Conservation (phyloP, 2,329 filamentous ascomycete genomes). For the Alternaria novae-zelandiae region DNA sequence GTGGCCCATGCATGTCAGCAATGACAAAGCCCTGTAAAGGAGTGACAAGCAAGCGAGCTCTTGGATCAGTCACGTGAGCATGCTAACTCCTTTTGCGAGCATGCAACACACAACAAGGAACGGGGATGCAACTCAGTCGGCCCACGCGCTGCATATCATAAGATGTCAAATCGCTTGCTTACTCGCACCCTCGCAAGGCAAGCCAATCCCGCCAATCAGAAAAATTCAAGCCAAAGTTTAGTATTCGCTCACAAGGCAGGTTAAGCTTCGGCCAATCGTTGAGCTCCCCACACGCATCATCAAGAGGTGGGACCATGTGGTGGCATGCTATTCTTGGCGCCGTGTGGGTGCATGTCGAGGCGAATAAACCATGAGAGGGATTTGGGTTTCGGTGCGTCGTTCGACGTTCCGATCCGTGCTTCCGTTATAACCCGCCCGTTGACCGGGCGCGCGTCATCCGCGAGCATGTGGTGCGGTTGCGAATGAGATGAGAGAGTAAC, state of each 20-base stretch:
- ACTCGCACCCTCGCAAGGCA: background rate
- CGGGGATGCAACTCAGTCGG: background rate
- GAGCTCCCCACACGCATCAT: slow-evolving; percentile 5
- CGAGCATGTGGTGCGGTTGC: background rate
- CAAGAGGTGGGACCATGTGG: background rate
- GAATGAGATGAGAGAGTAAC: slow-evolving; percentile 1
- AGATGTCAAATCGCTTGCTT: background rate
- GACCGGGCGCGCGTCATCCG: slow-evolving; percentile 7
- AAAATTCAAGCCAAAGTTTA: background rate
- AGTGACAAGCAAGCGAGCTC: slow-evolving; percentile 1
- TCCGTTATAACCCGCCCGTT: slow-evolving; percentile 3
- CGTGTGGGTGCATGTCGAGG: background rate
- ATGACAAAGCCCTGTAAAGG: background rate
- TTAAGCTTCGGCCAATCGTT: background rate
- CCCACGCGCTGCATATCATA: slow-evolving; percentile 1
- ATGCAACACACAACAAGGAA: background rate
- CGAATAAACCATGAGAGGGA: background rate
- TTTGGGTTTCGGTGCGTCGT: slow-evolving; percentile 7
- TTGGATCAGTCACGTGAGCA: slow-evolving; percentile 2
- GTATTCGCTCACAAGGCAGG: background rate
- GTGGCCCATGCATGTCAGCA: slow-evolving; percentile 8
- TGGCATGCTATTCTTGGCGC: background rate
- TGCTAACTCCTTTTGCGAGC: background rate
- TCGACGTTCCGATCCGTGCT: slow-evolving; percentile 14
- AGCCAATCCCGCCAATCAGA: background rate